A percentile compares a stretch with the other conserved stretches of the same genome.
Evolutionary conservation across 495 filamentous ascomycete genomes (phyloP).

Genomic region (Aspergillus campestris): DNA sequence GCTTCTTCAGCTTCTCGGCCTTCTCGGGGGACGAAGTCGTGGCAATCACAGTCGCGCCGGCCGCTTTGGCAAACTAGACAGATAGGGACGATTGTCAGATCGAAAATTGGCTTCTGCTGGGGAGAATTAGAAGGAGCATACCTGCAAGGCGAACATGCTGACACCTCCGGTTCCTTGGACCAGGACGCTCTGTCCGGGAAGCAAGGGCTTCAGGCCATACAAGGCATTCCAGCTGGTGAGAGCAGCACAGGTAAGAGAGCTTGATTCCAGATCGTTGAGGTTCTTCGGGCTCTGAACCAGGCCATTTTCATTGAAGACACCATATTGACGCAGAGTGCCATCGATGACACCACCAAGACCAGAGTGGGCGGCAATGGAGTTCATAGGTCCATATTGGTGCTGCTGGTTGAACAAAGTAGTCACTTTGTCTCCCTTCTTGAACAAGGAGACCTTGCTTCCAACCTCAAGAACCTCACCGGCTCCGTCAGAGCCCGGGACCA

Average conservation of each 20-base stretch:
- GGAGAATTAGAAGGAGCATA: slow-evolving; percentile 17
- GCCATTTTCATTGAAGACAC: slow-evolving; percentile 58
- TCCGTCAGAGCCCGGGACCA: slow-evolving; percentile 71
- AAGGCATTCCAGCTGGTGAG: slow-evolving; percentile 79
- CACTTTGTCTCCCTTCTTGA: slow-evolving; percentile 65
- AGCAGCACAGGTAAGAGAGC: slow-evolving; percentile 63
- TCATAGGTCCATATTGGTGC: slow-evolving; percentile 55
- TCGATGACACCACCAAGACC: slow-evolving; percentile 66
- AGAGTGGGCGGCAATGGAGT: slow-evolving; percentile 29
- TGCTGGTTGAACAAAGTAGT: slow-evolving; percentile 72
- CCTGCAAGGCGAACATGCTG: slow-evolving; percentile 66
- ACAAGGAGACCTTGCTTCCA: slow-evolving; percentile 57
- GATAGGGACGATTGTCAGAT: not conserved
- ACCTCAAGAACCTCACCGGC: slow-evolving; percentile 63
- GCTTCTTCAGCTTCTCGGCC: slow-evolving; percentile 54
- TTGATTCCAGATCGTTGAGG: slow-evolving; percentile 53
- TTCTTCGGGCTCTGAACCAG: slow-evolving; percentile 57
- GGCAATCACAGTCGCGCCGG: slow-evolving; percentile 70
- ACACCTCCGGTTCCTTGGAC: slow-evolving; percentile 81
- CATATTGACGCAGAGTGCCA: slow-evolving; percentile 66
- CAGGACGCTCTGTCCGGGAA: slow-evolving; percentile 62
- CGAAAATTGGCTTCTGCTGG: not conserved
- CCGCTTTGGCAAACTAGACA: slow-evolving; percentile 75
- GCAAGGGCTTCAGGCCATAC: slow-evolving; percentile 59
- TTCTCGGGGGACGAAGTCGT: slow-evolving; percentile 67